Evolutionary conservation across 495 filamentous ascomycete species (phyloP), one percentile per base, ranked within the genome.

Genomic region (Trichocladium uniseriatum): DNA sequence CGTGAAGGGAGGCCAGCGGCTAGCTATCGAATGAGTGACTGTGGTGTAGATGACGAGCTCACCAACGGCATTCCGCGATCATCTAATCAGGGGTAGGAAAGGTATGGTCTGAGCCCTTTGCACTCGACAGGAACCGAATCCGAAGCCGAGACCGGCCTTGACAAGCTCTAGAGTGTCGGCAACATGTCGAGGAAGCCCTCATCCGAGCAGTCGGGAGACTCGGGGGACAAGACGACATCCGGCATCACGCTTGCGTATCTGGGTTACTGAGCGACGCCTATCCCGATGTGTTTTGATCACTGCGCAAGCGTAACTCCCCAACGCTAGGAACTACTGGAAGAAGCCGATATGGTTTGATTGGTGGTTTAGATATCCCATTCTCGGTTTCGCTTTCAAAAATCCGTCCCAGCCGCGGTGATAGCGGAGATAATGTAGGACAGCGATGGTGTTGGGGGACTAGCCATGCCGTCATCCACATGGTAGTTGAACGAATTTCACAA

Each of bases 391-490:
- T 43, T 38, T 28, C 2, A 0, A 16, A 5, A 4, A 14, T 14
- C n/a, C 1, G 29, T 20, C 9, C 8, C 10, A 3, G 31, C n/a
- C 0, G 8, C 32, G 48, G 48, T 35, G 32, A 21, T 43, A 24
- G 11, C 48, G 48, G 48, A 50, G 40, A 43, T 50, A 50, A 50
- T 50, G 40, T 27, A 38, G n/a, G n/a, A n/a, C n/a, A n/a, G n/a
- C n/a, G n/a, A n/a, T n/a, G n/a, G n/a, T 2, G 39, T 31, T 31
- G 29, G n/a, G n/a, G n/a, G n/a, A n/a, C n/a, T n/a, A 29, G 10
- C 27, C 27, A 29, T 45, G n/a, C n/a, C 44, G 51, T 15, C 29
- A 48, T 44, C 16, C 9, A 21, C 32, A 31, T 48, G 44, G 34
- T 13, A 16, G n/a, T 40, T 42, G 15, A 11, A 14, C 16, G 7